Evolutionary conservation across 106 monocot species (phyloP), one percentile per base, ranked within the genome.

Genomic region (Allium cepa): DNA sequence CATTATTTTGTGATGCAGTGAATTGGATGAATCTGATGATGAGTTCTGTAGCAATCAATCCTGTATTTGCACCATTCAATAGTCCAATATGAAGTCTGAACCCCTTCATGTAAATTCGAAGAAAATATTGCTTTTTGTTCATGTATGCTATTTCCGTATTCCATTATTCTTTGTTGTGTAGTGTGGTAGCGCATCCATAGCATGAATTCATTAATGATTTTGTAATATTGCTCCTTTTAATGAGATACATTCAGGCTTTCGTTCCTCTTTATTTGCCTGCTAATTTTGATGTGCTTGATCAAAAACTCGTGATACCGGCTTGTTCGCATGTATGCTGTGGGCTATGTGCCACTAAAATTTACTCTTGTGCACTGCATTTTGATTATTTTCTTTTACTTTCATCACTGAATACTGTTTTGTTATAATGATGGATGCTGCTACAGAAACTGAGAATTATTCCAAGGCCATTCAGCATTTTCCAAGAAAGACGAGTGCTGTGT

Each of bases 1-100:
- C 49, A 2, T 49, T 64, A 15, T 55, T 64, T 64, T 64, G 64
- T 10, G 10, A 64, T 64, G 64, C 64, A 64, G 64, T 48, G 64
- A 64, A 8, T 49, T 49, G n/a, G 47, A 14, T 48, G 64, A 64
- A 17, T 64, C 64, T 0, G 64, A 64, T 17, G 64, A 64, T 17
- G 64, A 64, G 17, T 47, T 10, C 17, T 17, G 64, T 17, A 17
- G 49, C 48, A 64, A 64, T 46, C 64, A 64, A 64, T 28, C 64
- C 1, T 64, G 64, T 49, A 17, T 64, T 17, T 64, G 64, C 15
- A 14, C 18, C 14, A 64, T 64, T 48, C 64, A 64, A 49, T 64
- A 64, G 18, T 18, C 64, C 49, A 36, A 49, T 49, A 17, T 64
- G 49, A 64, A 7, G 36, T 5, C 1, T 2, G 5, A 36, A 36